Evolutionary conservation across 495 filamentous ascomycete genomes (phyloP), one percentile per base, ranked within the genome.

Genomic region (Corynascus novoguineensis): DNA sequence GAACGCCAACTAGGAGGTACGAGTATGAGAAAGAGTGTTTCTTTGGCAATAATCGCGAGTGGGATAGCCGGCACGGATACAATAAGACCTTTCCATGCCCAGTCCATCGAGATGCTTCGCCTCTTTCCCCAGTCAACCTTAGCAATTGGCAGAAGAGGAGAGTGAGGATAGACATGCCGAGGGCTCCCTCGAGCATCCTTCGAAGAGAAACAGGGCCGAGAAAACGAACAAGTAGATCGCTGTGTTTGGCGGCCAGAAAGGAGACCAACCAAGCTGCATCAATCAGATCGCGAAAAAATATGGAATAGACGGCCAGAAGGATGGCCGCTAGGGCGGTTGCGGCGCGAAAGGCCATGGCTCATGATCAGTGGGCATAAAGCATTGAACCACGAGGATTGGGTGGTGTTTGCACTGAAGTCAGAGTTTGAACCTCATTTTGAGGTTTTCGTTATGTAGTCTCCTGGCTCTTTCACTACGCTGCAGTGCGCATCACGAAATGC

Each of bases 11-110:
- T 27, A 80, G 71, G 11, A 89, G 73, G 63, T 86, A 84, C 4
- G 85, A 83, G 65, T 87, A 87, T 11, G 73, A 75, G 64, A 89
- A 88, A 0, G 73, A 73, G 61, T 88, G 83, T 58, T 75, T 82
- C 57, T 79, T 74, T 1, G 85, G 87, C 59, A 82, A 81, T 17
- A 85, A 62, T 34, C 85, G 74, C 24, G 78, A 70, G 66, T 88
- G 86, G 15, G 74, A 81, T 12, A 83, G 87, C 46, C 68, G 69
- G 58, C 81, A 81, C 19, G 84, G 83, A 50, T 89, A 82, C 11
- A 86, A 55, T 22, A 71, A 60, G 3, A 61, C 58, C 35, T 61
- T 65, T 21, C 60, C 67, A 0, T 58, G 61, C 3, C 67, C 65
- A 19, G 56, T 19, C 67, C 65, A 68, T n/a, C 8, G 34, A 12